Evolutionary conservation across 1,139 yeast species (phyloP), one percentile per base, ranked within the genome.

Genomic region (Debaryomyces sp.): DNA sequence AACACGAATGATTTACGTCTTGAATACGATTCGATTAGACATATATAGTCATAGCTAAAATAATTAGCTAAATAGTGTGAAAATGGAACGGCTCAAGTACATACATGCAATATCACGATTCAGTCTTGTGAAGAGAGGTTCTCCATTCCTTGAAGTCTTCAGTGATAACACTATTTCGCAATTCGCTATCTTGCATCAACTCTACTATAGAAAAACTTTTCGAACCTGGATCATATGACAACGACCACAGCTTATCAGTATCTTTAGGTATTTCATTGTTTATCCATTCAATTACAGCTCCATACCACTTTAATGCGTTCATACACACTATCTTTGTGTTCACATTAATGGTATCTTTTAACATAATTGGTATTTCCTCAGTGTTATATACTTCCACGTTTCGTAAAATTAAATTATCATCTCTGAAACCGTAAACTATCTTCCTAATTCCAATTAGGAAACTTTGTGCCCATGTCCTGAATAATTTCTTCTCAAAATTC

Each of bases 401-500:
- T 54, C 78, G 73, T 49, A 95, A 70, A 24, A 78, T 66, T 45
- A 88, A 77, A 38, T 80, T 70, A 26, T 87, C 87, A 62, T 91
- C 96, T 54, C 97, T 77, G 67, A 88, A 94, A 0, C 97, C 99
- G 62, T 89, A 89, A 1, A 89, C 80, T 4, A 94, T 77, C 52
- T 81, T 81, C 9, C 87, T 84, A 15, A 92, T 79, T 4, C 99
- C 99, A 46, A 90, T 76, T 37, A 95, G 70, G 64, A 92, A 95
- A 54, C 96, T 86, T 70, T 92, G 98, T 3, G 96, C 91, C 99
- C 99, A 95, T 0, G 95, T 79, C 52, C 76, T 81, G 64, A 86
- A 81, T 40, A 92, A 67, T 63, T 85, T 91, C 64, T 67, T 80
- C 62, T 92, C 97, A 61, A 92, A 91, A 6, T 69, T 75, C 29